Evolutionary conservation across 1,284 basidiomycete species (phyloP).

Genomic region (Apiotrichum siamense): DNA sequence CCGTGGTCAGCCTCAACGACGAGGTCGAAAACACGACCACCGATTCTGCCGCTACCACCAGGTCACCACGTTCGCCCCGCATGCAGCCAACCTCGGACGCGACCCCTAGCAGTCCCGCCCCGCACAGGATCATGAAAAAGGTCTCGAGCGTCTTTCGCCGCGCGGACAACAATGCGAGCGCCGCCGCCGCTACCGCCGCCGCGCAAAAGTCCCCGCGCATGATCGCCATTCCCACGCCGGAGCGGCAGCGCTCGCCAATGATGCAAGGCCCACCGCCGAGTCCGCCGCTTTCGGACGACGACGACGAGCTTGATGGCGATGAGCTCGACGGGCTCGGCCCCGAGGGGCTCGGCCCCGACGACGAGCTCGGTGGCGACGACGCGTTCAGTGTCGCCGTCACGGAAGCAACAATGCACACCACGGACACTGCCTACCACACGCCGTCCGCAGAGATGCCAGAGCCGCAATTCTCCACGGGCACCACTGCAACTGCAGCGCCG

Average conservation of each 20-base stretch:
- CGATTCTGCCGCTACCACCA: no score
- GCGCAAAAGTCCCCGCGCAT: background rate
- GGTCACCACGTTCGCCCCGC: no score
- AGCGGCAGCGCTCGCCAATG: slow-evolving; percentile 10
- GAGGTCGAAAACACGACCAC: background rate
- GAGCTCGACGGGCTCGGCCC: no score
- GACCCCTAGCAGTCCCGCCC: background rate
- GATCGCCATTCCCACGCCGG: background rate
- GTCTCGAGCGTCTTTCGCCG: slow-evolving; percentile 32
- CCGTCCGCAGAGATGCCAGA: background rate
- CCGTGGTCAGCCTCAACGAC: background rate
- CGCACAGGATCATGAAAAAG: slow-evolving; percentile 27
- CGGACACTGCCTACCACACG: background rate
- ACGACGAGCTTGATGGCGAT: slow-evolving; percentile 4
- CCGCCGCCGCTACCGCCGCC: no score
- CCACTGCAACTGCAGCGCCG: background rate
- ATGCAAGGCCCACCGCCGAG: slow-evolving; percentile 44
- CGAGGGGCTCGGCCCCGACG: no score
- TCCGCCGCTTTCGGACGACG: slow-evolving; percentile 38
- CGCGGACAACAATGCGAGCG: no score
- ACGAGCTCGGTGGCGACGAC: no score
- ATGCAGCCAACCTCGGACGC: no score
- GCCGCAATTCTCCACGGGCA: background rate
- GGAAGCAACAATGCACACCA: background rate
- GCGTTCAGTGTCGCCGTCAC: slow-evolving; percentile 7